Evolutionary conservation across 805 yeast genomes (phyloP).

Genomic region (Suhomyces kilbournensis): DNA sequence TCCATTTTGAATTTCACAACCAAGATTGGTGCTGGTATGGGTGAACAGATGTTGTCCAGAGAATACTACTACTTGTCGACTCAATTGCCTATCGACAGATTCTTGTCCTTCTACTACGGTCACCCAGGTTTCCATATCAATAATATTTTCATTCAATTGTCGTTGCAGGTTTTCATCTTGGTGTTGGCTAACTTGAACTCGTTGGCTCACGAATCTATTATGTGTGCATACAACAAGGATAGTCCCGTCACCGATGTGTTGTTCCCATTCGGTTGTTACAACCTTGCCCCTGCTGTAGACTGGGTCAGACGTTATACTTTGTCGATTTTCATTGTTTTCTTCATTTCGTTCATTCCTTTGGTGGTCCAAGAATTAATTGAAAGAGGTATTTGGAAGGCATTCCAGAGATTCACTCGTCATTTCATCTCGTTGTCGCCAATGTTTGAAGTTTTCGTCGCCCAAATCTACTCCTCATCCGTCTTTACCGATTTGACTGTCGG

Average conservation of each 20-base stretch:
- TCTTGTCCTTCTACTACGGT: slow-evolving; percentile 79
- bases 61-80: slow-evolving; percentile 82
- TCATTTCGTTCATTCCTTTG: slow-evolving; percentile 75
- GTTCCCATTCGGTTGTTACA: slow-evolving; percentile 71
- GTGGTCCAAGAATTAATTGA: slow-evolving; percentile 78
- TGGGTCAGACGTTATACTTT: slow-evolving; percentile 81
- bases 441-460: slow-evolving; percentile 82
- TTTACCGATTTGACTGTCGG: slow-evolving; percentile 73
- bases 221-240: slow-evolving; percentile 65
- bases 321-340: slow-evolving; percentile 79
- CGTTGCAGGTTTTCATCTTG: slow-evolving; percentile 69
- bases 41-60: slow-evolving; percentile 83
- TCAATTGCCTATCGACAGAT: slow-evolving; percentile 75
- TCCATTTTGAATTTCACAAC: slow-evolving; percentile 83
- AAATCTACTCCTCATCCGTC: slow-evolving; percentile 70
- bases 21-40: slow-evolving; percentile 92
- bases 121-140: slow-evolving; percentile 86
- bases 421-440: slow-evolving; percentile 70
- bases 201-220: slow-evolving; percentile 66
- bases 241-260: slow-evolving; percentile 65
- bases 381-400: slow-evolving; percentile 76
- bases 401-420: slow-evolving; percentile 67
- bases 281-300: slow-evolving; percentile 68
- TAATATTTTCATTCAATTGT: slow-evolving; percentile 72
- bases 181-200: slow-evolving; percentile 69